Evolutionary conservation across 352 stramenopile genomes (phyloP).

Genomic region (Phytophthora colocasiae): DNA sequence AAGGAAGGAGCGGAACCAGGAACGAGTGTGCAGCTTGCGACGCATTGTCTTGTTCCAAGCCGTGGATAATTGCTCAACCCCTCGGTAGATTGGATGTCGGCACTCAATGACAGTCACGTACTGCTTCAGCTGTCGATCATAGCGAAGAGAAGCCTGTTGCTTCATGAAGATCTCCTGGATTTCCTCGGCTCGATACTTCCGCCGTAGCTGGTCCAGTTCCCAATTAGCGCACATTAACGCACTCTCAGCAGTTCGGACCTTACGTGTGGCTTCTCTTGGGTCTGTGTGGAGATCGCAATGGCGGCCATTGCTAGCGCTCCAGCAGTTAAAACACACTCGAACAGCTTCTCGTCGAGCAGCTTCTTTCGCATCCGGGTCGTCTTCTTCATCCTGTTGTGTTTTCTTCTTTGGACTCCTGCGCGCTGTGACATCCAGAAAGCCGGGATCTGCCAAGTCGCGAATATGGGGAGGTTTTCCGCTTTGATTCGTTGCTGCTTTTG

Average conservation of each 20-base stretch:
- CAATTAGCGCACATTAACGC: conserved; percentile 93
- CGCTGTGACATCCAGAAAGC: conserved; percentile 58
- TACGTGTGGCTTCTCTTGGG: conserved; percentile 49
- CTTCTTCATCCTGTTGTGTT: conserved; percentile 10
- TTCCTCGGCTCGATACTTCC: conserved; percentile 90
- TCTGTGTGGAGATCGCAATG: conserved; percentile 75
- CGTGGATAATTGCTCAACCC: conserved; percentile 51
- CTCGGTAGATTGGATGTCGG: conserved; percentile 92
- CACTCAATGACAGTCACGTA: conserved; percentile 92
- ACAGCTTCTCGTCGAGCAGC: conserved; percentile 24
- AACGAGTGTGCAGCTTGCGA: conserved; percentile 81
- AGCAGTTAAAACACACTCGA: conserved; percentile 93
- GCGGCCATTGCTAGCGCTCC: conserved; percentile 89
- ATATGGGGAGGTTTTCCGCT: conserved; percentile 58
- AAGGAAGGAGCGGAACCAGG: conserved; percentile 92
- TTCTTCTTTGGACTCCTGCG: conserved; percentile 11
- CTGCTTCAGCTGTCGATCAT: conserved; percentile 84
- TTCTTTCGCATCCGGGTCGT: conserved; percentile 20
- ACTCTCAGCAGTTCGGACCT: conserved; percentile 68
- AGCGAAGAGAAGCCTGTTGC: conserved; percentile 86
- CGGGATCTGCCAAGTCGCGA: conserved; percentile 75
- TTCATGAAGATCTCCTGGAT: conserved; percentile 95
- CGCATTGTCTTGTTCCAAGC: conserved; percentile 91
- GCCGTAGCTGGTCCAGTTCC: conserved; percentile 88
- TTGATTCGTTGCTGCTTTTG: conserved; percentile 24